These are phyloP conservation scores for Chlamydomonas sp. DNA, from an alignment of 139 green algal species.

Conservation along the genomic window DNA sequence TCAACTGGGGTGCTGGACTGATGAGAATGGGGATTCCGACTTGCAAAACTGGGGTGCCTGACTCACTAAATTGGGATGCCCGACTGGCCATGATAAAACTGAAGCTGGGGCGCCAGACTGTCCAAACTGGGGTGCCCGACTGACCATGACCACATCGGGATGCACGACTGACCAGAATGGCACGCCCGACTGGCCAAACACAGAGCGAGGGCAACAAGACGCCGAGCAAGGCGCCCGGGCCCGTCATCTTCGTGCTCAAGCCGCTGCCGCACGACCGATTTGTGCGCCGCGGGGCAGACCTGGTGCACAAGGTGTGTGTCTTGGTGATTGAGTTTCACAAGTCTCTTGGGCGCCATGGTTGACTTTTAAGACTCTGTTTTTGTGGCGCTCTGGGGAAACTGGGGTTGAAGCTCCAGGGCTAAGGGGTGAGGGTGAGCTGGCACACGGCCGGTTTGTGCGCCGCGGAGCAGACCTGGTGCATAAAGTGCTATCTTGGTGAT, in stretches of 20 bases:
- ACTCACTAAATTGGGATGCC: not conserved
- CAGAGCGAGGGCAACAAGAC: constrained; percentile 60
- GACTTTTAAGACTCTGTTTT: too few relatives aligned
- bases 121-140: not conserved
- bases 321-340: too few relatives aligned
- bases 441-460: constrained; percentile 51
- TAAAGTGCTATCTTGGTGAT: too few relatives aligned
- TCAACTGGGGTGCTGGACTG: too few relatives aligned
- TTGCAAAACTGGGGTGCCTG: too few relatives aligned
- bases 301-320: constrained; percentile 60
- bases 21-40: too few relatives aligned
- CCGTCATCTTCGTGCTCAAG: constrained; percentile 60
- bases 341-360: not conserved
- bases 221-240: constrained; percentile 45
- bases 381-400: too few relatives aligned
- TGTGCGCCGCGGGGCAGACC: constrained; percentile 41
- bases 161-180: not conserved
- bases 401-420: too few relatives aligned
- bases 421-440: too few relatives aligned
- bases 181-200: not conserved
- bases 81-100: not conserved
- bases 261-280: constrained; percentile 50
- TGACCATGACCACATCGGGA: too few relatives aligned
- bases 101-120: too few relatives aligned
- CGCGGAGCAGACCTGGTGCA: constrained; percentile 54